These are phyloP conservation scores for Podospora pseudopauciseta DNA, from an alignment of 495 filamentous ascomycete genomes.

Conservation along the genomic window DNA sequence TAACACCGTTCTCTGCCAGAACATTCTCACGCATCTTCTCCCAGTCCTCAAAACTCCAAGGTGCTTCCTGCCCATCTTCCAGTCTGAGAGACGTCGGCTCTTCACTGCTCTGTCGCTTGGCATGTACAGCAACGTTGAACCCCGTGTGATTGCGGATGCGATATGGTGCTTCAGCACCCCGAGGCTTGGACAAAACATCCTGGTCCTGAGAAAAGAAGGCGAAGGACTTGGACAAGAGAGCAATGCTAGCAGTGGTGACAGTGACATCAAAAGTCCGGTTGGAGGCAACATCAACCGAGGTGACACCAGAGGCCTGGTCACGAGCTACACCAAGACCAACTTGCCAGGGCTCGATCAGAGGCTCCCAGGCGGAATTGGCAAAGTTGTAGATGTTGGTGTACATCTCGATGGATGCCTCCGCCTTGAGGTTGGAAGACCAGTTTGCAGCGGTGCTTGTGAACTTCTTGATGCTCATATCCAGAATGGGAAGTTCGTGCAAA, in stretches of 20 bases:
- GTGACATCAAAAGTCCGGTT: constrained; percentile 88
- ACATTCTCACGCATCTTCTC: constrained; percentile 90
- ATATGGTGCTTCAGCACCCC: constrained; percentile 88
- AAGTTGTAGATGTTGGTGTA: constrained; percentile 98
- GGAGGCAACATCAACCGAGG: constrained; percentile 82
- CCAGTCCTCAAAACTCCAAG: constrained; percentile 96
- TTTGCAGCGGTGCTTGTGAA: constrained; percentile 81
- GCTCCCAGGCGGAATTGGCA: constrained; percentile 97
- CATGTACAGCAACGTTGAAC: constrained; percentile 81
- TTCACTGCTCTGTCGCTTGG: constrained; percentile 59
- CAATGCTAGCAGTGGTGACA: constrained; percentile 89
- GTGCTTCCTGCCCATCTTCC: constrained; percentile 81
- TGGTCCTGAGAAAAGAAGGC: constrained; percentile 86
- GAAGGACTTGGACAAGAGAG: constrained; percentile 84
- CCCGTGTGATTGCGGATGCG: constrained; percentile 92
- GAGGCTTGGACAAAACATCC: constrained; percentile 89
- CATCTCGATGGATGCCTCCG: constrained; percentile 83
- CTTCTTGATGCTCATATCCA: constrained; percentile 90
- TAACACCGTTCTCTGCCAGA: constrained; percentile 70
- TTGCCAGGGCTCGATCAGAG: constrained; percentile 93
- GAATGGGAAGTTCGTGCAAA: constrained; percentile 85
- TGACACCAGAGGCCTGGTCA: constrained; percentile 66
- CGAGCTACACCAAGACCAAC: constrained; percentile 85
- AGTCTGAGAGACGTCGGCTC: constrained; percentile 68
- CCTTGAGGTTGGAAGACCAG: constrained; percentile 84